phyloP scores from a whole-genome alignment of 169 alveolate species.

The Plasmodium billcollinsi region DNA sequence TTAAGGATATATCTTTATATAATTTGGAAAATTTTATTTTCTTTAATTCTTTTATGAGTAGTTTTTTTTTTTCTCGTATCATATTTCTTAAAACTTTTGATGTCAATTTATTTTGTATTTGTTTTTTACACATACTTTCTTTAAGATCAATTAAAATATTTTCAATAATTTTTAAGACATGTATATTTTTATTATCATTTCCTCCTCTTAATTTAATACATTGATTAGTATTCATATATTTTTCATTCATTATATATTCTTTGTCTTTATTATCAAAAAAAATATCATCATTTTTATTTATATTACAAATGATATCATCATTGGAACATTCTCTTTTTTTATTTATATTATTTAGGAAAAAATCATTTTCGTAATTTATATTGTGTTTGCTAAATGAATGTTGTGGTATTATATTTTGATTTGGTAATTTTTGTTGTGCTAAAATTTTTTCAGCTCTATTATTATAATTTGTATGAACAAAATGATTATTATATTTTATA shows the following conservation, averaged over 20 bases:
- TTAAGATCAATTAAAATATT: slow-evolving; percentile 29
- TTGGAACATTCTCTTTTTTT: not conserved
- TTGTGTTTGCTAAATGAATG: not conserved
- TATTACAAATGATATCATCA: not conserved
- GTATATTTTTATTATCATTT: not conserved
- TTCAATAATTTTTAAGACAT: slow-evolving; percentile 28
- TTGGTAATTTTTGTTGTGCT: too few relatives aligned
- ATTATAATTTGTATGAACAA: not conserved
- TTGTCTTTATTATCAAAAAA: too few relatives aligned
- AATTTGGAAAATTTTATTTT: slow-evolving; percentile 58
- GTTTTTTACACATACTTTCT: slow-evolving; percentile 21
- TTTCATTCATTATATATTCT: too few relatives aligned
- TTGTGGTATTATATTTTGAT: too few relatives aligned
- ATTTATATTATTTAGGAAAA: not conserved
- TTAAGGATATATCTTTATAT: slow-evolving; percentile 45
- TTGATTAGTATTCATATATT: too few relatives aligned
- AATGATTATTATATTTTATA: not conserved
- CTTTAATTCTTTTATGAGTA: slow-evolving; percentile 27
- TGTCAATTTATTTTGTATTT: slow-evolving; percentile 6
- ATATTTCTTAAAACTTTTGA: slow-evolving; percentile 7
- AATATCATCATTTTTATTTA: not conserved
- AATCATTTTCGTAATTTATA: too few relatives aligned
- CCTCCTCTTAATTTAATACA: slow-evolving; percentile 9
- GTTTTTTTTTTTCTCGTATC: slow-evolving; percentile 41
- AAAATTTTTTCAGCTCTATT: not conserved